Base-by-base conservation (phyloP, 805 yeast species). In the Wickerhamomyces rabaulensis region DNA sequence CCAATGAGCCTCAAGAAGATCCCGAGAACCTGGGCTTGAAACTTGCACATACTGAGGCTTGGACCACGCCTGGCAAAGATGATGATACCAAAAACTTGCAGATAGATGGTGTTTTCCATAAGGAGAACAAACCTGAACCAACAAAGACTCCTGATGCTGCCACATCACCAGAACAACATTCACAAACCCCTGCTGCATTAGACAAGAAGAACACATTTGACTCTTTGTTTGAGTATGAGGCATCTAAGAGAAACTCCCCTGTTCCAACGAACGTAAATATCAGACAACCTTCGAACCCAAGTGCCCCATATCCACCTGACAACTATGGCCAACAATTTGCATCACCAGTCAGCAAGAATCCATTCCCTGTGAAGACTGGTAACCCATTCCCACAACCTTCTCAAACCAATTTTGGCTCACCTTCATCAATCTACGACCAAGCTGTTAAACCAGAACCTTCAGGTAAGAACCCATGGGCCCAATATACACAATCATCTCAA, bases 71-170 rank as follows among this genome's bases (percentile, higher is more conserved):
- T 20, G 55, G 53, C 4, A 26, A 27, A 1, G 27, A 43, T 13
- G 40, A 33, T 9, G 9, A 19, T 20, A 26, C 31, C 4, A 43
- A 19, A 5, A 39, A 42, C 39, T 21, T 49, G 25, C 40, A 50
- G 19, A 39, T 53, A 15, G 55, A 55, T 39, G 63, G 58, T 4
- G 60, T 57, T 9, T 59, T 57, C 50, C 59, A 52, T 45, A 31
- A 36, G 25, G 39, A 20, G 9, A 16, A 16, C 36, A 5, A n/a
- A 16, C 16, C 36, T 4, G 36, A 33, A n/a, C n/a, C 39, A 9
- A 2, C 29, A 21, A 21, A 27, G 13, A 12, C 9, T 7, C 6
- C 27, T 37, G 40, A 35, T 4, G 9, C 23, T 23, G 10, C 23
- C 8, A 27, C 7, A 17, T 13, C 31, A 12, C 31, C 31, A 13